These are phyloP conservation scores for Rhizopogon vulgaris DNA, from an alignment of 768 basidiomycete species.

Conservation along the genomic window DNA sequence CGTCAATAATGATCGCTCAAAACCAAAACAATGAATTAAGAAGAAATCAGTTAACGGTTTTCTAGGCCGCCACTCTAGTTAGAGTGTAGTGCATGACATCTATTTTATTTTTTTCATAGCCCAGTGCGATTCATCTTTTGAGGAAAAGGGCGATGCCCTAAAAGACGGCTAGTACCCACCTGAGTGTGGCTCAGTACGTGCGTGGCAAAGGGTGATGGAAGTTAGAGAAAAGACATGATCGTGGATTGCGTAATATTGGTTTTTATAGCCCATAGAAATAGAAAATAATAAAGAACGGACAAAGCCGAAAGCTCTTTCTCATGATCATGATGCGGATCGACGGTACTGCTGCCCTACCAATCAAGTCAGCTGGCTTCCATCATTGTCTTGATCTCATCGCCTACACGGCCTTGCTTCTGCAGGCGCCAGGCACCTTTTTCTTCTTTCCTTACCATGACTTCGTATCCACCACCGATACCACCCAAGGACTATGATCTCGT, in stretches of 20 bases:
- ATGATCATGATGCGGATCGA: slow-evolving; percentile 10
- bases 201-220: neutral
- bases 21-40: neutral
- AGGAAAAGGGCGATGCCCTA: no score
- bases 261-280: slow-evolving; percentile 2
- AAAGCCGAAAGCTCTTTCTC: slow-evolving; percentile 5
- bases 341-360: neutral
- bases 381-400: slow-evolving; percentile 7
- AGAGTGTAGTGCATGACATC: slow-evolving; percentile 52
- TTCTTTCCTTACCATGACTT: neutral
- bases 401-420: slow-evolving; percentile 2
- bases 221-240: neutral
- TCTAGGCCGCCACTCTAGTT: slow-evolving; percentile 52
- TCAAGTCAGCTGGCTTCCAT: slow-evolving; percentile 16
- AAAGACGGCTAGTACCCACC: neutral
- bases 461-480: slow-evolving; percentile 6
- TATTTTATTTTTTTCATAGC: slow-evolving; percentile 40
- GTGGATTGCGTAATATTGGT: no score
- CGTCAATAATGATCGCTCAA: slow-evolving; percentile 10
- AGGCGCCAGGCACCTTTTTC: slow-evolving; percentile 1
- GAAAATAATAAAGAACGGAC: slow-evolving; percentile 4
- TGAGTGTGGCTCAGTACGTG: neutral
- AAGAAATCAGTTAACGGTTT: slow-evolving; percentile 53
- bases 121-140: slow-evolving; percentile 55
- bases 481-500: slow-evolving; percentile 22